Evolutionary conservation across 305 asterid genomes (phyloP), one percentile per base, ranked within the genome.

Genomic region (Plantago coronopus): DNA sequence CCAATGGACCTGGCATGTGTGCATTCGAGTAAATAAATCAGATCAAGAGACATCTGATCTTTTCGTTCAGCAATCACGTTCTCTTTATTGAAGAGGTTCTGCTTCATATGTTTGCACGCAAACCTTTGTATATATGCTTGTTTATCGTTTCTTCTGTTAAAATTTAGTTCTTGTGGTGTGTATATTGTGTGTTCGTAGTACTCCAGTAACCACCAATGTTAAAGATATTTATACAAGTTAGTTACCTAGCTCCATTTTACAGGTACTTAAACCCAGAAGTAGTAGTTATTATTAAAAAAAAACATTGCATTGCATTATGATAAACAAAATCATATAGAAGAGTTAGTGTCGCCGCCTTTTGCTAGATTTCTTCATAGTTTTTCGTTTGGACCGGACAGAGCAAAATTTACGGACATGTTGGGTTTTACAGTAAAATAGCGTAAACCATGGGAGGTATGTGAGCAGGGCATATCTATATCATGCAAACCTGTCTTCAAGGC

Each of bases 21-120:
- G 69, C 56, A 54, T 58, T 64, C 55, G 37, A 13, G 25, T 22
- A 34, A 70, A 77, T 64, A 62, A 77, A 62, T 63, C n/a, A 64
- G 64, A 68, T 53, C 17, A 21, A 42, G 73, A 57, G 61, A 54
- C 65, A 46, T 4, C 43, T 31, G 60, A 38, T 20, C 71, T 54
- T 48, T 54, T 55, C 17, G 29, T 50, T 60, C 31, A 37, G 56
- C 46, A 31, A 44, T 37, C 14, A 57, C 21, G 19, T 21, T 37
- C 23, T 55, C 45, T 43, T 34, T 59, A 42, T 48, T 37, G 47
- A 27, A 2, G 16, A 17, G 25, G 14, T 58, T 58, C 17, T 10
- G 25, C 40, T 8, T 8, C 40, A 34, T 0, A 34, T 34, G 40
- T 34, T 34, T 5, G 5, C 31, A 9, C 9, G 9, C 12, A 9